These are phyloP conservation scores for Pseudocercospora vitis DNA, from an alignment of 2,329 filamentous ascomycete genomes.

Conservation along the genomic window DNA sequence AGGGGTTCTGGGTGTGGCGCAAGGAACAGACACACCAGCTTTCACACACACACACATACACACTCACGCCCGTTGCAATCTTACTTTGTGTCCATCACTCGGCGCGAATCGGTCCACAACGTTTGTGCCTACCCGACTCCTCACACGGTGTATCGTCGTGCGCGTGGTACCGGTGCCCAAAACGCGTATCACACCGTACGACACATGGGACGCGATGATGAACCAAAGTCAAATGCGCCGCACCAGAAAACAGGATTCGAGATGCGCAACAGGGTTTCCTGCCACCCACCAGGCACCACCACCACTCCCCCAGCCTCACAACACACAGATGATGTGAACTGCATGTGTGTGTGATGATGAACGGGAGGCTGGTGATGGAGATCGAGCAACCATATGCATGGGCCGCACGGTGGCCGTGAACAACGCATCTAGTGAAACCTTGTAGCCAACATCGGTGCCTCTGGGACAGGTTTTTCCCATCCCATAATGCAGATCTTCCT, in stretches of 20 bases:
- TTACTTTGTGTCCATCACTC: not conserved
- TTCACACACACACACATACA: no score
- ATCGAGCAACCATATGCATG: not conserved
- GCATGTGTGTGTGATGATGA: no score
- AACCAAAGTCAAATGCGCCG: no score
- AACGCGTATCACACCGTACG: not conserved
- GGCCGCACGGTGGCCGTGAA: not conserved
- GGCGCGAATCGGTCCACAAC: not conserved
- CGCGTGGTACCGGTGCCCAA: no score
- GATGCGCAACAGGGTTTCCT: not conserved
- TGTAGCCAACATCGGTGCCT: not conserved
- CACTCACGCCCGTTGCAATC: not conserved
- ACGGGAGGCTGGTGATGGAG: conserved; percentile 6
- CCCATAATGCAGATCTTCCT: not conserved
- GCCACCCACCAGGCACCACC: not conserved
- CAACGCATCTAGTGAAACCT: not conserved
- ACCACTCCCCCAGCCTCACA: not conserved
- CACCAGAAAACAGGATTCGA: not conserved
- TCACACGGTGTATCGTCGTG: not conserved
- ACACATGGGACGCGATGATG: not conserved
- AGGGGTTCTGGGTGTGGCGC: no score
- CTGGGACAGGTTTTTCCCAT: not conserved
- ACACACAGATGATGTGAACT: not conserved
- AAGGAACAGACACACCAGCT: no score
- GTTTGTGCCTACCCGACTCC: not conserved